Conservation (phyloP, 2,329 filamentous ascomycete species). For the Epichloe bromicola region DNA sequence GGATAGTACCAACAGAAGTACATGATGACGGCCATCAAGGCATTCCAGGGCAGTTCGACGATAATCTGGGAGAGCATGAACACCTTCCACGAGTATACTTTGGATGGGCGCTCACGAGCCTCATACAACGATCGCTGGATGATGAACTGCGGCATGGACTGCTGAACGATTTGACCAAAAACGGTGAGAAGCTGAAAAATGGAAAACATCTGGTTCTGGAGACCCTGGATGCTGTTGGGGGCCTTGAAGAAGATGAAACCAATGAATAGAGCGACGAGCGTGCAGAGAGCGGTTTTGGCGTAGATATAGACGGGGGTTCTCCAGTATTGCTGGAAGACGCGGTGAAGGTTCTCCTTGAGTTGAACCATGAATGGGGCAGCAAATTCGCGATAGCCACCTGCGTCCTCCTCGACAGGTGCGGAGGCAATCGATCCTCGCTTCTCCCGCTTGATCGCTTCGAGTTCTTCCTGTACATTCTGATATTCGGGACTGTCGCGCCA, state of each 20-base stretch:
- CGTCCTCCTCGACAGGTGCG: neutral
- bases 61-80: slow-evolving; percentile 76
- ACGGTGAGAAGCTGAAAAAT: slow-evolving; percentile 76
- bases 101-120: slow-evolving; percentile 70
- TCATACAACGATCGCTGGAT: slow-evolving; percentile 73
- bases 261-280: slow-evolving; percentile 57
- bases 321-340: slow-evolving; percentile 89
- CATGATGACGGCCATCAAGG: slow-evolving; percentile 61
- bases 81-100: slow-evolving; percentile 73
- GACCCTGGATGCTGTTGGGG: slow-evolving; percentile 58
- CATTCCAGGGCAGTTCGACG: slow-evolving; percentile 78
- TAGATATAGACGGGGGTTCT: slow-evolving; percentile 82
- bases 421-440: slow-evolving; percentile 20
- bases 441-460: slow-evolving; percentile 41
- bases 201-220: slow-evolving; percentile 78
- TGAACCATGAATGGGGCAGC: slow-evolving; percentile 62
- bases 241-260: slow-evolving; percentile 70
- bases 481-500: slow-evolving; percentile 50
- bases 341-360: slow-evolving; percentile 51
- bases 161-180: slow-evolving; percentile 67
- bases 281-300: slow-evolving; percentile 59
- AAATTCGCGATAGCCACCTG: slow-evolving; percentile 55
- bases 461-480: slow-evolving; percentile 39
- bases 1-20: slow-evolving; percentile 81
- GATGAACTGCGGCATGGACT: slow-evolving; percentile 79